These are phyloP conservation scores for Aspergillus bertholletiae DNA, from an alignment of 495 filamentous ascomycete species.

Conservation along the genomic window DNA sequence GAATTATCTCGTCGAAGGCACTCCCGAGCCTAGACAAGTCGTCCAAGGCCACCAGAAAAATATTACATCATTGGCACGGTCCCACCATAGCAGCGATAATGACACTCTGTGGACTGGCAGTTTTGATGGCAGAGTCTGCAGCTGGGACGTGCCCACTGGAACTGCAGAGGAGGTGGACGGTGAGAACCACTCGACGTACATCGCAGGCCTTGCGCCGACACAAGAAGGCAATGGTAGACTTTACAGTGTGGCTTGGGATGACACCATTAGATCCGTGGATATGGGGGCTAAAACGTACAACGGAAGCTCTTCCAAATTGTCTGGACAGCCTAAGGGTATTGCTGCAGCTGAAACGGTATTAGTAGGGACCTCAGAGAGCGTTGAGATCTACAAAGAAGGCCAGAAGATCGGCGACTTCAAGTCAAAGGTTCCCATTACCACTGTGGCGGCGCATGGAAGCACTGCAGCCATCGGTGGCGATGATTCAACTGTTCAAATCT, in stretches of 20 bases:
- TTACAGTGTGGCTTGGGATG: slow-evolving; percentile 92
- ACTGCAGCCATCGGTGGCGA: slow-evolving; percentile 74
- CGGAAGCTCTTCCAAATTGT: slow-evolving; percentile 47
- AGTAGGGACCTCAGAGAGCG: slow-evolving; percentile 61
- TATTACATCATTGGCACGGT: slow-evolving; percentile 69
- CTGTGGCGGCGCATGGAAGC: slow-evolving; percentile 62
- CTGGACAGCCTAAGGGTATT: slow-evolving; percentile 60
- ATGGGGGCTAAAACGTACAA: slow-evolving; percentile 55
- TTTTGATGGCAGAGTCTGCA: slow-evolving; percentile 81
- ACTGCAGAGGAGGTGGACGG: slow-evolving; percentile 67
- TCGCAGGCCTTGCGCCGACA: slow-evolving; percentile 68
- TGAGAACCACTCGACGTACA: slow-evolving; percentile 73
- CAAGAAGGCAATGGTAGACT: slow-evolving; percentile 52
- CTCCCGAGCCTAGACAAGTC: slow-evolving; percentile 60
- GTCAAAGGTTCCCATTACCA: slow-evolving; percentile 62
- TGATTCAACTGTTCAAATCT: slow-evolving; percentile 68
- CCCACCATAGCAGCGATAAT: slow-evolving; percentile 34
- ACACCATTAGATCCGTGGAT: slow-evolving; percentile 80
- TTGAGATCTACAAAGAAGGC: slow-evolving; percentile 62
- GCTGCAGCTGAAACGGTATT: slow-evolving; percentile 47
- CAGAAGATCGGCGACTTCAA: slow-evolving; percentile 56
- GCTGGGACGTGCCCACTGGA: slow-evolving; percentile 73
- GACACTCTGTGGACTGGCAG: slow-evolving; percentile 80
- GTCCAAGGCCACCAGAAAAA: slow-evolving; percentile 93
- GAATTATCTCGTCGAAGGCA: slow-evolving; percentile 78